A percentile compares a stretch with the other conserved stretches of the same genome.
phyloP scores from a whole-genome alignment of 257 asterid species.

The Salvia splendens region DNA sequence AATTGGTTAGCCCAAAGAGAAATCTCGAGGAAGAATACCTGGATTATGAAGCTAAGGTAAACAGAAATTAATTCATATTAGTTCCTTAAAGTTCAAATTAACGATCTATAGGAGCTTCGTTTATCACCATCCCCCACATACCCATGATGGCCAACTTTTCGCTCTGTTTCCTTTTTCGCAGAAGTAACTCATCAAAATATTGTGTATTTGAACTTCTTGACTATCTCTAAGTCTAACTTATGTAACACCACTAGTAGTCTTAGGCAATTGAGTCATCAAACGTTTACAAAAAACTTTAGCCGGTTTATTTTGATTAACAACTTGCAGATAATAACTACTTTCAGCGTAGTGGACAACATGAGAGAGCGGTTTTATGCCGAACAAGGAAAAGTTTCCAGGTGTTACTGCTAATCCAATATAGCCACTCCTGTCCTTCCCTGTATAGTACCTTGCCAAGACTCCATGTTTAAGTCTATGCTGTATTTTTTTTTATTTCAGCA shows the following conservation, averaged over 20 bases:
- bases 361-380: slow-evolving; percentile 73
- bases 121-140: not conserved
- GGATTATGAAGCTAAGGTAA: slow-evolving; percentile 87
- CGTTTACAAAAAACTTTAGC: not conserved
- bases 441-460: slow-evolving; percentile 3
- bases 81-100: not conserved
- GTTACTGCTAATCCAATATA: slow-evolving; percentile 25
- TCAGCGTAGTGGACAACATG: slow-evolving; percentile 92
- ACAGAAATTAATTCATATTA: not conserved
- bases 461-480: not conserved
- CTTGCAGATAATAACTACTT: slow-evolving; percentile 75
- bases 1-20: slow-evolving; percentile 60
- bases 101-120: slow-evolving; percentile 8
- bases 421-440: slow-evolving; percentile 15
- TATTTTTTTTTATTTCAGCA: slow-evolving; percentile 52
- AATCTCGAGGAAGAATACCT: slow-evolving; percentile 93
- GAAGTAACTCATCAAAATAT: slow-evolving; percentile 14
- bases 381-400: slow-evolving; percentile 72
- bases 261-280: not conserved
- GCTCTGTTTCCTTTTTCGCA: slow-evolving; percentile 5
- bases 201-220: not conserved
- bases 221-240: not conserved
- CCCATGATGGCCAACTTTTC: not conserved
- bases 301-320: not conserved
- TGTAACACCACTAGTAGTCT: not conserved